These are phyloP conservation scores for Ogataea polymorpha DNA, from an alignment of 805 yeast species.

Conservation along the genomic window DNA sequence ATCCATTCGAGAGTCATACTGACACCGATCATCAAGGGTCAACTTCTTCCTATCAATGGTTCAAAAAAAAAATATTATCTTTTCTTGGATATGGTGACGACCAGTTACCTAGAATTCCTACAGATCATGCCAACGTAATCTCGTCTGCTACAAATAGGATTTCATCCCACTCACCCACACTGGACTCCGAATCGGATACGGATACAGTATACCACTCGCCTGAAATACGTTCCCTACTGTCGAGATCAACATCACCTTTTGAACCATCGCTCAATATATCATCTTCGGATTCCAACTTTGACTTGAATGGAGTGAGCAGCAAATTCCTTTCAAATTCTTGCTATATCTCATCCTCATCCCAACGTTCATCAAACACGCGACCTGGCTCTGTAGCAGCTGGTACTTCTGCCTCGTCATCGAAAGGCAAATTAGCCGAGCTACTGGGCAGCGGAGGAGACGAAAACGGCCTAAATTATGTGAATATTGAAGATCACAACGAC, in stretches of 20 bases:
- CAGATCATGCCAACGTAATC: background rate
- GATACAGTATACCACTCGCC: constrained; percentile 30
- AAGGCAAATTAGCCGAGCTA: constrained; percentile 18
- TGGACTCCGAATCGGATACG: constrained; percentile 19
- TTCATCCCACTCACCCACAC: constrained; percentile 4
- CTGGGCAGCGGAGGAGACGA: constrained; percentile 38
- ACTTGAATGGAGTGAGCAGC: constrained; percentile 21
- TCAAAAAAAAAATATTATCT: constrained; percentile 20
- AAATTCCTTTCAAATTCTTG: constrained; percentile 9
- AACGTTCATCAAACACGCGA: constrained; percentile 10
- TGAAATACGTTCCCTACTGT: constrained; percentile 16
- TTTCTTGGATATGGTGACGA: background rate
- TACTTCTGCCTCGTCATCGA: constrained; percentile 12
- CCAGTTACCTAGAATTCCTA: too few species aligned
- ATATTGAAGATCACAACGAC: constrained; percentile 41
- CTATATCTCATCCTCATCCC: background rate
- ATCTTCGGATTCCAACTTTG: constrained; percentile 26
- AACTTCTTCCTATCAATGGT: constrained; percentile 23
- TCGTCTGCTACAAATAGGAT: background rate
- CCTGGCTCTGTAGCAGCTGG: constrained; percentile 6
- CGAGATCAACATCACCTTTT: constrained; percentile 23
- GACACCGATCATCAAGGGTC: constrained; percentile 12
- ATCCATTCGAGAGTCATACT: constrained; percentile 23
- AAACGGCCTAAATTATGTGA: constrained; percentile 56
- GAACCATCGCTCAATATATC: constrained; percentile 20